phyloP scores from a whole-genome alignment of 2,329 filamentous ascomycete genomes.

The Cercospora zeina region DNA sequence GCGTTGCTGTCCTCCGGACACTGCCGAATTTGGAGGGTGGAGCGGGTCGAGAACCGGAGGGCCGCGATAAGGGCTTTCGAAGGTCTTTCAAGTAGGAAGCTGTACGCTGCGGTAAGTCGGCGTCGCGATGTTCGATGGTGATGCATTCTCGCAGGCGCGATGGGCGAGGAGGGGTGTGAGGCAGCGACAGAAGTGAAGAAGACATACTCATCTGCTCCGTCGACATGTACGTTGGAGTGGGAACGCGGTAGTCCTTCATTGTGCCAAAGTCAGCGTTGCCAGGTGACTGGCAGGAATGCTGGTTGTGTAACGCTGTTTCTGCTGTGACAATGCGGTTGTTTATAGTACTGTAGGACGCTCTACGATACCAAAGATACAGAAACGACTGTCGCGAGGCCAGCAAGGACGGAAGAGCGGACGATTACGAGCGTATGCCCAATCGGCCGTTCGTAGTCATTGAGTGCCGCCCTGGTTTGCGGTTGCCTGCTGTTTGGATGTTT shows the following conservation, averaged over 20 bases:
- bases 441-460: not conserved
- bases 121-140: conserved; percentile 15
- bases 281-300: conserved; percentile 1
- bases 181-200: conserved; percentile 21
- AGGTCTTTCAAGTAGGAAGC: conserved; percentile 71
- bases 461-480: not conserved
- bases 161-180: conserved; percentile 30
- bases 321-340: not conserved
- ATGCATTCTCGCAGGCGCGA: conserved; percentile 31
- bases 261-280: conserved; percentile 6
- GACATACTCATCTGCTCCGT: conserved; percentile 36
- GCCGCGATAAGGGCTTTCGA: conserved; percentile 65
- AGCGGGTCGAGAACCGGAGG: conserved; percentile 69
- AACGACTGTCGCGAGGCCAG: conserved; percentile 2
- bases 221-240: conserved; percentile 36
- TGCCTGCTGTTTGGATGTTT: conserved; percentile 6
- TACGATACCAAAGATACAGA: not conserved
- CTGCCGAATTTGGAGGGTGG: conserved; percentile 50
- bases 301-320: conserved; percentile 5
- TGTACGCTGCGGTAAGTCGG: conserved; percentile 42
- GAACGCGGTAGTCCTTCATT: conserved; percentile 19
- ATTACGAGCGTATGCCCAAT: not conserved
- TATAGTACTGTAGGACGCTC: not conserved
- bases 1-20: conserved; percentile 36
- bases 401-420: not conserved